Percentiles rank a stretch among this genome's conserved stretches.
phyloP scores from a whole-genome alignment of 2,329 filamentous ascomycete genomes.

The Colletotrichum ledebouriae region DNA sequence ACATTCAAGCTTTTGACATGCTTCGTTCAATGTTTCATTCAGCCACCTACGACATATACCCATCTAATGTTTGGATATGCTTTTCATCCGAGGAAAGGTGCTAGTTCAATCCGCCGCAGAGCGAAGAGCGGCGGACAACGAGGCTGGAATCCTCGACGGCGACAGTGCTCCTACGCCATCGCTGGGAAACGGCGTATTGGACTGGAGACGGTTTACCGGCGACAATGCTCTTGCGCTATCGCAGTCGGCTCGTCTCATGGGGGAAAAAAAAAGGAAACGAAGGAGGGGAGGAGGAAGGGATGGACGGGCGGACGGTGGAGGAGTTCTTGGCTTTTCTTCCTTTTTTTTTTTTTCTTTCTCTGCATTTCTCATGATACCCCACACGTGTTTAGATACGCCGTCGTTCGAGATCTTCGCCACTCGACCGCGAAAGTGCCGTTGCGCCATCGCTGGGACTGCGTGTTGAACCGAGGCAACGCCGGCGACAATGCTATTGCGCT shows the following conservation, averaged over 20 bases:
- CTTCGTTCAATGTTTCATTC: constrained; percentile 31
- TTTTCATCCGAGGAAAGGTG: constrained; percentile 47
- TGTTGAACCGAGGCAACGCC: constrained; percentile 61
- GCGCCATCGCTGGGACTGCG: constrained; percentile 69
- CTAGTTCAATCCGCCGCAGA: constrained; percentile 21
- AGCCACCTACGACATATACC: constrained; percentile 30
- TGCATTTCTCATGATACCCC: constrained; percentile 57
- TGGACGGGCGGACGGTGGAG: not conserved
- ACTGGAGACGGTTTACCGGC: constrained; percentile 55
- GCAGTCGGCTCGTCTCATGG: constrained; percentile 43
- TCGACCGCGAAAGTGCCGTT: constrained; percentile 69
- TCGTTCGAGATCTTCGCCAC: constrained; percentile 55
- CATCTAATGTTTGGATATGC: constrained; percentile 48
- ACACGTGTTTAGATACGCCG: constrained; percentile 60
- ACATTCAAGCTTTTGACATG: constrained; percentile 24
- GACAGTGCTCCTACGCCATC: constrained; percentile 63
- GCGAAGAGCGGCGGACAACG: constrained; percentile 38
- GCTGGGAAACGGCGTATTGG: constrained; percentile 61
- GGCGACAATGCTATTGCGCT: constrained; percentile 69
- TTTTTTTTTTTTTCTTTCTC: constrained; percentile 28
- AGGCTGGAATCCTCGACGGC: constrained; percentile 48
- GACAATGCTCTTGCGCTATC: constrained; percentile 71
- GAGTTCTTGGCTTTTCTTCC: constrained; percentile 42
- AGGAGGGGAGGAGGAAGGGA: not conserved
- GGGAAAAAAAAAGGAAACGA: constrained; percentile 22